Conservation (phyloP, 2,329 filamentous ascomycete species). For the Herpotrichia juniperi region DNA sequence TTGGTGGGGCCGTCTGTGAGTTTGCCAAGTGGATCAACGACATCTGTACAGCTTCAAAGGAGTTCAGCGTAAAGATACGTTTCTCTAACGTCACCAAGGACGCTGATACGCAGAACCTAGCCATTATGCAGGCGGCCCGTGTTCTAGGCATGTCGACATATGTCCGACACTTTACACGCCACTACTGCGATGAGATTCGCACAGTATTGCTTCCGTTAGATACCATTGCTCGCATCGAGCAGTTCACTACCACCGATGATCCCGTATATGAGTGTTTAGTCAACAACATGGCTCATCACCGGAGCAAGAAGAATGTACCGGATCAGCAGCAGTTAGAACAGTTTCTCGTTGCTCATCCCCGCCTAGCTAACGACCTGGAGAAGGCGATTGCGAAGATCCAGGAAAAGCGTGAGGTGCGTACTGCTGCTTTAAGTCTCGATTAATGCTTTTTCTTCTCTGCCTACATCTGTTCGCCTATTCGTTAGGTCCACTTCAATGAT, state of each 20-base stretch:
- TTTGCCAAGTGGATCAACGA: slow-evolving; percentile 29
- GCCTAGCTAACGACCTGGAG: not conserved
- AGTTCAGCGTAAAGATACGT: slow-evolving; percentile 29
- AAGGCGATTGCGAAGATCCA: not conserved
- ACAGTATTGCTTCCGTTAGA: slow-evolving; percentile 13
- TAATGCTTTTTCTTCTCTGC: too few species aligned
- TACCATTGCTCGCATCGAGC: slow-evolving; percentile 26
- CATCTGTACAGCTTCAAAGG: slow-evolving; percentile 24
- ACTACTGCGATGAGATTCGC: slow-evolving; percentile 36
- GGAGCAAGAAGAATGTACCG: slow-evolving; percentile 2
- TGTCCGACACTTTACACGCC: slow-evolving; percentile 36
- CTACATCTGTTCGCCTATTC: too few species aligned
- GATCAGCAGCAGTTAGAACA: slow-evolving; percentile 7
- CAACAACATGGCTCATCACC: slow-evolving; percentile 28
- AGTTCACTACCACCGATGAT: slow-evolving; percentile 25
- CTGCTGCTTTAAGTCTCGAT: too few species aligned
- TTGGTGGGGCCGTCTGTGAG: slow-evolving; percentile 16
- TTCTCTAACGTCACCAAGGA: slow-evolving; percentile 12
- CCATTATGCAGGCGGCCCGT: slow-evolving; percentile 29
- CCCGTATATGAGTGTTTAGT: slow-evolving; percentile 35
- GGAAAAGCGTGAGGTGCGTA: not conserved
- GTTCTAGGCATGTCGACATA: slow-evolving; percentile 36
- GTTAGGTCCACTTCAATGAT: too few species aligned
- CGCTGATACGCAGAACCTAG: slow-evolving; percentile 27
- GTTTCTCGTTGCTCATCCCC: slow-evolving; percentile 4